A percentile compares a stretch with the other conserved stretches of the same genome.
phyloP scores from a whole-genome alignment of 805 yeast species.

The Pichia manshurica region DNA sequence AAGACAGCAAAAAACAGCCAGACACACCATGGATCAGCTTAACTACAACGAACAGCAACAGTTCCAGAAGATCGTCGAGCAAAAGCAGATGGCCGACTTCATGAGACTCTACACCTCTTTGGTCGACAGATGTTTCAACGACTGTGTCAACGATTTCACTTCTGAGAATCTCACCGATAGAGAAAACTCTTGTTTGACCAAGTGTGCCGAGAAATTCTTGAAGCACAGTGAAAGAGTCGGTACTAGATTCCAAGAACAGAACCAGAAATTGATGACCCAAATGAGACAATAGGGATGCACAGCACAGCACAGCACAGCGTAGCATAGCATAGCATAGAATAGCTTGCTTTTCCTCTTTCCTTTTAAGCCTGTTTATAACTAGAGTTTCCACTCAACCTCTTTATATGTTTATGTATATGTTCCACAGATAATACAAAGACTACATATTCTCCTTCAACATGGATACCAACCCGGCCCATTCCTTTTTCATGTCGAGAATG shows the following conservation, averaged over 20 bases:
- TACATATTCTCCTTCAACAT: conserved; percentile 46
- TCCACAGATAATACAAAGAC: too few species aligned
- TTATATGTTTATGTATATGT: too few species aligned
- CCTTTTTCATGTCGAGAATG: conserved; percentile 67
- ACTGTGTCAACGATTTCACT: conserved; percentile 98
- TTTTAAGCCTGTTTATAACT: background rate
- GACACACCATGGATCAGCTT: conserved; percentile 75
- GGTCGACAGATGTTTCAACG: conserved; percentile 94
- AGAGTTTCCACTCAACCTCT: background rate
- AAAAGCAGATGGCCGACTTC: conserved; percentile 98
- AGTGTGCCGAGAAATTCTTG: conserved; percentile 95
- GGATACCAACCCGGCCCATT: conserved; percentile 49
- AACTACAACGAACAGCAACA: conserved; percentile 95
- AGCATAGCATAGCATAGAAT: too few species aligned
- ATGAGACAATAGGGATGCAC: conserved; percentile 25
- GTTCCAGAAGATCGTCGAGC: conserved; percentile 91
- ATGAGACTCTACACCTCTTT: conserved; percentile 93
- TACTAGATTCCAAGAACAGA: conserved; percentile 97
- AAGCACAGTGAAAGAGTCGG: conserved; percentile 98
- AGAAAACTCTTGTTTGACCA: conserved; percentile 80
- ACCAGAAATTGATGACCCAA: conserved; percentile 67
- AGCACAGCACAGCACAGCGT: too few species aligned
- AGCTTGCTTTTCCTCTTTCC: too few species aligned
- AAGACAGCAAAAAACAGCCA: background rate
- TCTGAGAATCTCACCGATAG: conserved; percentile 78